A percentile compares a stretch with the other conserved stretches of the same genome.
phyloP scores from a whole-genome alignment of 768 basidiomycete genomes.

The Pholiota conissans region DNA sequence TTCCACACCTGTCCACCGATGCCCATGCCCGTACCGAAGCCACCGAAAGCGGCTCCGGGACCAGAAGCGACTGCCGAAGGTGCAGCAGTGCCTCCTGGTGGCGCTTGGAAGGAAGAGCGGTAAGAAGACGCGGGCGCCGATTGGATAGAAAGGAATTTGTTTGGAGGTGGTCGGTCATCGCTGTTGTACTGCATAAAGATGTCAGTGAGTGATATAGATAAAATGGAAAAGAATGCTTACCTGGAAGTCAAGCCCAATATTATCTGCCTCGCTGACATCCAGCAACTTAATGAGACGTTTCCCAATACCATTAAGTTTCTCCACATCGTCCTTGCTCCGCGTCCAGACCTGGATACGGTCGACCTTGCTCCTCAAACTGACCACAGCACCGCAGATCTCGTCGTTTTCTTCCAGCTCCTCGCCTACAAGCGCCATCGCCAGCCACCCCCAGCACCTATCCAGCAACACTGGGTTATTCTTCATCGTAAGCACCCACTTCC shows the following conservation, averaged over 20 bases:
- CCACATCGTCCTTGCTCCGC: constrained; percentile 81
- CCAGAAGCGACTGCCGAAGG: constrained; percentile 5
- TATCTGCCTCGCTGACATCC: constrained; percentile 81
- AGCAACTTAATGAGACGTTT: constrained; percentile 80
- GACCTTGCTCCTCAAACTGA: constrained; percentile 82
- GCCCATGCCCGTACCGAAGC: constrained; percentile 26
- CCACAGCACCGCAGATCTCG: constrained; percentile 86
- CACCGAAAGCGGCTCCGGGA: constrained; percentile 18
- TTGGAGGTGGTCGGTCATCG: constrained; percentile 79
- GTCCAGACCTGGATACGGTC: constrained; percentile 94
- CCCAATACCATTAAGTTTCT: constrained; percentile 81
- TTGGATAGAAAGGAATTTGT: constrained; percentile 83
- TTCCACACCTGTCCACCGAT: constrained; percentile 23
- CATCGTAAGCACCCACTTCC: constrained; percentile 96
- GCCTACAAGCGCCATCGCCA: constrained; percentile 90
- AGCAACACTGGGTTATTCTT: constrained; percentile 76
- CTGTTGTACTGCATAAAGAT: constrained; percentile 69
- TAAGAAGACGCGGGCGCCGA: constrained; percentile 65
- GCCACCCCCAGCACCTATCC: constrained; percentile 88
- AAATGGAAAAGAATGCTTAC: constrained; percentile 35
- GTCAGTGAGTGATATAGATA: constrained; percentile 18
- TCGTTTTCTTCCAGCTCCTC: constrained; percentile 71
- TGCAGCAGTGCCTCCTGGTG: constrained; percentile 7
- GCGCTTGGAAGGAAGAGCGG: constrained; percentile 60
- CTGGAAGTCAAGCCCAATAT: constrained; percentile 90